Base-by-base conservation (phyloP, 2,329 filamentous ascomycete species). In the Aspergillus piperis region DNA sequence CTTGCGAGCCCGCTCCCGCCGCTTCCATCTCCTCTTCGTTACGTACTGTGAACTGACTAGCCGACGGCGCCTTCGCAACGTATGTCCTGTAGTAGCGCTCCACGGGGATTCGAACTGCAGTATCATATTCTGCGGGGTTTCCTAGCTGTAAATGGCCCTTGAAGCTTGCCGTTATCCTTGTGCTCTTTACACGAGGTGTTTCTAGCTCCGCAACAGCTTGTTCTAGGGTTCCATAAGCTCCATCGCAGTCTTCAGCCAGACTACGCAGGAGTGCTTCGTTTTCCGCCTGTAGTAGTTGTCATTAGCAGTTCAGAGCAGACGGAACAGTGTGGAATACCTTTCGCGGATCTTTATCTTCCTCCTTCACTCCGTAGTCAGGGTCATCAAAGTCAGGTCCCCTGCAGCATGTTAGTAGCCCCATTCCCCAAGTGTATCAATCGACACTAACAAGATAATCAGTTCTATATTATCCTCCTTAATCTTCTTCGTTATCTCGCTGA, bases 321-420 rank as follows among this genome's bases (percentile, higher is more conserved):
- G 41, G 30, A 15, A 6, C 4, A 13, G 3, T 47, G 8, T 5
- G 11, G 41, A 56, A 42, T 70, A 89, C 88, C 82, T 98, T 98
- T 54, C 76, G 73, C 0, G 74, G 66, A 17, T 88, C 79, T 73
- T 99, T 99, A 65, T 90, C 86, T 74, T 97, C 92, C 77, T 98
- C 94, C 74, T 96, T 96, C 72, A 91, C 90, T 44, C 93, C 93
- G 71, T 89, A 96, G 2, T 96, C 92, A 1, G 86, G 73, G 73
- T 97, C 92, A 72, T 99, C 92, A 75, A 99, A 98, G 73, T 99
- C 95, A 17, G 96, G 86, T 13, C 95, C 95, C 57, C 90, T 93
- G 60, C 3, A 47, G 21, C 30, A 32, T 21, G 60, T 75, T 73
- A 78, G 73, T 32, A 50, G 48, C 41, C 39, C 6, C 21, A 13